phyloP scores from a whole-genome alignment of 345 rosid genomes.

The Melaleuca quinquenervia region DNA sequence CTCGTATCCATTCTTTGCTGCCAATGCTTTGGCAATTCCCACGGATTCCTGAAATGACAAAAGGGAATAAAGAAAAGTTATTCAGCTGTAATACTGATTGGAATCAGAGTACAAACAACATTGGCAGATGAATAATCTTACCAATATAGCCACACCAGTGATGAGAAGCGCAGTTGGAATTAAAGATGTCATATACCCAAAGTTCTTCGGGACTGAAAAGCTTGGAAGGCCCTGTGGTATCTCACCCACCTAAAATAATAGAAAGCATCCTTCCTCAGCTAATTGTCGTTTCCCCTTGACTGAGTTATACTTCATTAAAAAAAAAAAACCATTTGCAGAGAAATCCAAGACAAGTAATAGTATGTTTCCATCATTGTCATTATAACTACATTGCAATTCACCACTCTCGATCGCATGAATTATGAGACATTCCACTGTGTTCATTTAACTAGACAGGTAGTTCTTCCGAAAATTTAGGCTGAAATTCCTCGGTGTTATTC shows the following conservation, averaged over 20 bases:
- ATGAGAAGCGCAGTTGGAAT: conserved; percentile 91
- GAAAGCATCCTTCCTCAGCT: not conserved
- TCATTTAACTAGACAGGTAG: not conserved
- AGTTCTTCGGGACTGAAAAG: conserved; percentile 70
- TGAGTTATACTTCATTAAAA: not conserved
- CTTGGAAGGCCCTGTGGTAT: conserved; percentile 95
- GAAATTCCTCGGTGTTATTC: not conserved
- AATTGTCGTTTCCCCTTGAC: not conserved
- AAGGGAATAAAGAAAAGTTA: not conserved
- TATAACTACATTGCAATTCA: not conserved
- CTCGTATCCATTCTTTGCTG: conserved; percentile 95
- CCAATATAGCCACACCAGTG: conserved; percentile 98
- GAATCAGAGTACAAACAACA: not conserved
- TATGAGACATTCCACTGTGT: not conserved
- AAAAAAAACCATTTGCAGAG: not conserved
- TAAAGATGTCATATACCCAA: conserved; percentile 57
- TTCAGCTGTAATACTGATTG: not conserved
- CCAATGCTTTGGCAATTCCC: conserved; percentile 98
- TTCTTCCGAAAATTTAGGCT: not conserved
- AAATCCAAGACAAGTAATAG: not conserved
- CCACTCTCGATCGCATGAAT: not conserved
- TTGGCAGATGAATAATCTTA: conserved; percentile 20
- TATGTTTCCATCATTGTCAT: not conserved
- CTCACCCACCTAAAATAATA: conserved; percentile 73
- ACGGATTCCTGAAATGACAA: conserved; percentile 77